Evolutionary conservation across 78 protist species (phyloP), one percentile per base, ranked within the genome.

Genomic region (Paulinella micropora): DNA sequence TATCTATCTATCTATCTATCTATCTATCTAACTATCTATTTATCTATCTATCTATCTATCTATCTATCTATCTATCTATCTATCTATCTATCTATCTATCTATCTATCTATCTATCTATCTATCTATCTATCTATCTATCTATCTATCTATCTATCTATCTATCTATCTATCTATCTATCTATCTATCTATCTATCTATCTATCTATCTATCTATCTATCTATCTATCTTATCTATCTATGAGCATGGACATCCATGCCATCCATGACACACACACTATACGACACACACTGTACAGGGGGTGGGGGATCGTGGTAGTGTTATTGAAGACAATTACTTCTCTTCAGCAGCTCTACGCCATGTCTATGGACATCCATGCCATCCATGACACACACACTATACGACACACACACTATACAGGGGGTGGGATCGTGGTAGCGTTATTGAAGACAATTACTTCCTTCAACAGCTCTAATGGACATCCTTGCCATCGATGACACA

Each of bases 291-390:
- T n/a, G n/a, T n/a, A n/a, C n/a, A 32, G 6, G 29, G 99, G 99
- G 34, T 99, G 99, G 64, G 99, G 99, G 36, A 86, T 86, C 15
- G 39, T 90, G 38, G 86, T 90, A n/a, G 15, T 90, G 36, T 64
- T 98, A 1, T 92, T 98, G 39, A 86, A 93, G 39, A 89, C 95
- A 28, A 91, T 97, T 96, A 31, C 32, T 1, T 93, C 96, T 0
- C 93, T 97, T 36, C 83, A 89, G 64, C 96, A 96, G 89, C 93
- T 98, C n/a, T 96, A 95, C 92, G 37, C 95, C 28, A 88, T 98
- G 93, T 3, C 95, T 34, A 98, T 98, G 99, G 95, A 69, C n/a
- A n/a, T n/a, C n/a, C n/a, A n/a, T n/a, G n/a, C n/a, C 67, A n/a
- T n/a, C n/a, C n/a, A n/a, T n/a, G n/a, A n/a, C n/a, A n/a, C n/a